These are phyloP conservation scores for Coix lacrymajobi DNA, from an alignment of 176 grass and related monocot genomes.

Conservation along the genomic window DNA sequence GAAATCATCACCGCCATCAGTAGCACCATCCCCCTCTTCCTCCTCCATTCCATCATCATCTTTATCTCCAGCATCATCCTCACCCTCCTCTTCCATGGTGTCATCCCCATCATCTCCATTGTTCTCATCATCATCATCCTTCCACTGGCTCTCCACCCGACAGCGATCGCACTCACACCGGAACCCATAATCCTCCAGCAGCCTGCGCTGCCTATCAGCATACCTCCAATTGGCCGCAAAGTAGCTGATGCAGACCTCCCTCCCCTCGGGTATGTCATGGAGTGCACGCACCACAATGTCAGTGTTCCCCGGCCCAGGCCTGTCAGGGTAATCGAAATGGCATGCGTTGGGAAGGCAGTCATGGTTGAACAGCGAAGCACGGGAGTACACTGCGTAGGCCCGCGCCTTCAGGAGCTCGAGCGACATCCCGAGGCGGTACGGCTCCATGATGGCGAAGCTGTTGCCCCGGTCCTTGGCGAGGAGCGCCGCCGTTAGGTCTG, in stretches of 20 bases:
- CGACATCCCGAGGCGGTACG: slow-evolving; percentile 37
- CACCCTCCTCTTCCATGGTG: slow-evolving; percentile 46
- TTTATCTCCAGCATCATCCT: slow-evolving; percentile 30
- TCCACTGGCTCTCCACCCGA: slow-evolving; percentile 69
- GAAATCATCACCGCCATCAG: slow-evolving; percentile 27
- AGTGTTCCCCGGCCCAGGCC: slow-evolving; percentile 41
- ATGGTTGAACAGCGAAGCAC: slow-evolving; percentile 70
- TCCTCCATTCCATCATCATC: slow-evolving; percentile 41
- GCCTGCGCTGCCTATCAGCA: slow-evolving; percentile 47
- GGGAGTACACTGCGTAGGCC: slow-evolving; percentile 57
- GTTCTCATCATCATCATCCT: slow-evolving; percentile 43
- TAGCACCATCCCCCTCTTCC: slow-evolving; percentile 29
- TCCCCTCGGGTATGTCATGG: slow-evolving; percentile 63
- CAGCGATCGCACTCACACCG: slow-evolving; percentile 77
- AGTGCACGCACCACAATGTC: slow-evolving; percentile 66
- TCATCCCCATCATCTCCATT: slow-evolving; percentile 28
- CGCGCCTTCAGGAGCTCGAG: slow-evolving; percentile 31
- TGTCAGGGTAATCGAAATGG: slow-evolving; percentile 64
- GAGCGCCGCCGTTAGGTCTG: slow-evolving; percentile 51
- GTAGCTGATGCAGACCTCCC: slow-evolving; percentile 84
- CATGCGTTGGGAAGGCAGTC: slow-evolving; percentile 89
- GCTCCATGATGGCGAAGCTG: slow-evolving; percentile 78
- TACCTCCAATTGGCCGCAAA: slow-evolving; percentile 61
- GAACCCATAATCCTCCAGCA: slow-evolving; percentile 81
- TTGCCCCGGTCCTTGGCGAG: slow-evolving; percentile 74